phyloP scores from a whole-genome alignment of 306 rosid species.

The Prunus armeniaca region DNA sequence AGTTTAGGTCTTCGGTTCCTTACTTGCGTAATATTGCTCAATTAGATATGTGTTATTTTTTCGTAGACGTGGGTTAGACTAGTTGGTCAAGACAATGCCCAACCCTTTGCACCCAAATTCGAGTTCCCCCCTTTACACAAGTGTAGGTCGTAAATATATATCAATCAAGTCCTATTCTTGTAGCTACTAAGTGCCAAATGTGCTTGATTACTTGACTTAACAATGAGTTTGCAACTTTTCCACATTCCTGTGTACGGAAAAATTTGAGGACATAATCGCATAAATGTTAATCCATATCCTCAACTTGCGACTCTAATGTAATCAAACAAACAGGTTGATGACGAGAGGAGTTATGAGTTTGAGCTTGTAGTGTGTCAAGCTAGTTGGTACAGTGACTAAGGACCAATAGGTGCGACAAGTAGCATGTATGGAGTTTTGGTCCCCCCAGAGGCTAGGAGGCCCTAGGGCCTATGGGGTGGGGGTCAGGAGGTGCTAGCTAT shows the following conservation, averaged over 20 bases:
- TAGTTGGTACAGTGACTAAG: slow-evolving; percentile 29
- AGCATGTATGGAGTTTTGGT: slow-evolving; percentile 35
- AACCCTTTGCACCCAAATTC: too few species aligned
- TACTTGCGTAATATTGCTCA: background rate
- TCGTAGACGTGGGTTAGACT: too few species aligned
- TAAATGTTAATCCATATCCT: background rate
- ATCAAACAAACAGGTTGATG: background rate
- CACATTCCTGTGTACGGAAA: too few species aligned
- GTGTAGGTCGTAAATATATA: too few species aligned
- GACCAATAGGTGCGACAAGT: slow-evolving; percentile 39
- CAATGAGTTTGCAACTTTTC: too few species aligned
- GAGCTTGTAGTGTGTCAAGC: slow-evolving; percentile 13
- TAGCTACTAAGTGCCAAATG: too few species aligned
- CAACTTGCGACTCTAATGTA: background rate
- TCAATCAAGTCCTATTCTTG: too few species aligned
- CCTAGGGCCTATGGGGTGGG: background rate
- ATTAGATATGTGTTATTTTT: too few species aligned
- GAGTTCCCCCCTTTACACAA: too few species aligned
- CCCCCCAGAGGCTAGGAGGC: slow-evolving; percentile 20
- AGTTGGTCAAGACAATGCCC: too few species aligned
- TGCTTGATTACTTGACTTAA: too few species aligned
- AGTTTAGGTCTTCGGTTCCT: background rate
- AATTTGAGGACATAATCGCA: background rate
- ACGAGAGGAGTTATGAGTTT: slow-evolving; percentile 14
- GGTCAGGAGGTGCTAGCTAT: background rate